Base-by-base conservation (phyloP, 2,329 filamentous ascomycete genomes). In the Calonectria montana region DNA sequence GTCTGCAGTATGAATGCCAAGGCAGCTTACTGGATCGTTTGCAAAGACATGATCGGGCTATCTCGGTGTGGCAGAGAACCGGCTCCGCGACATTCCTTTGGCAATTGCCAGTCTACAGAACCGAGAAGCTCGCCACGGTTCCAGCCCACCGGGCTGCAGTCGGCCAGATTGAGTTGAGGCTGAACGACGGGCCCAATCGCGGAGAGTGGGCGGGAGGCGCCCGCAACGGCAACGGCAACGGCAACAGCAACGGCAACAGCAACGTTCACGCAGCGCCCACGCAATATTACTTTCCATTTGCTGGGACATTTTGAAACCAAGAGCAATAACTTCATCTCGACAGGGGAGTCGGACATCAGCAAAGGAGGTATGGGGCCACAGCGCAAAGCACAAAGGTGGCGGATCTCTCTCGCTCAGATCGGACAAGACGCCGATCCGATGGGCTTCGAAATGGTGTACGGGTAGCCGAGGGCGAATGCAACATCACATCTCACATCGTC, bases 1-100 rank as follows among this genome's bases (percentile, higher is more conserved):
- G 31, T 50, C 55, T 72, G 65, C 29, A 31, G 72, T 69, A 63
- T 63, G n/a, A 63, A 35, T 53, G 18, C 63, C 53, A 12, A 23
- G 50, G 27, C 31, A 61, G 55, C 35, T 59, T 43, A 67, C 50
- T 69, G 66, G 63, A 31, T n/a, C 59, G 55, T 39, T 62, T 59
- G 65, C 67, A 63, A 69, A 69, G 45, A 64, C 61, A 67, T 53
- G 29, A 57, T 73, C 72, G 73, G 74, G 74, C 74, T 45, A 75
- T 75, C 39, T 48, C 66, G 64, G 71, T 65, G 63, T 59, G 65
- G 43, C 31, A 59, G 23, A 61, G 23, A 62, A 63, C 25, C 25
- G 12, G 18, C 37, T 41, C 25, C 23, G 53, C 12, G 50, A 66
- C 43, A 29, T n/a, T 27, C 12, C 25, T 27, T 47, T 55, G 9